Evolutionary conservation across 495 filamentous ascomycete species (phyloP).

Genomic region (Polyplosphaeria fusca): DNA sequence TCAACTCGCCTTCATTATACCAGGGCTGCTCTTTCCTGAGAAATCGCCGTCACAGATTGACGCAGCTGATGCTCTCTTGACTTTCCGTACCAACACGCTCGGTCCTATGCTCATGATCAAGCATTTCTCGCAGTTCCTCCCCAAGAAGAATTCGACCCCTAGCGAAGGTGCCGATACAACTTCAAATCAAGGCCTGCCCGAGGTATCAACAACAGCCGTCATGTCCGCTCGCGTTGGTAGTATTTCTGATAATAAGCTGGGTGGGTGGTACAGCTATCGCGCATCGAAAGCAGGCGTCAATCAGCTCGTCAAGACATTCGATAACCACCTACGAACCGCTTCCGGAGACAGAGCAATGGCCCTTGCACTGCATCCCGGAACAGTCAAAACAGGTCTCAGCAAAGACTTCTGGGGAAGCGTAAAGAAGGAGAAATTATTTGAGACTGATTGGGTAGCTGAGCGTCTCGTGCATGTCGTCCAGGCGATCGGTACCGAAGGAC

Average conservation of each 20-base stretch:
- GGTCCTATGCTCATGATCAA: constrained; percentile 75
- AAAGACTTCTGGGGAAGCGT: constrained; percentile 65
- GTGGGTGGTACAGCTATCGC: constrained; percentile 47
- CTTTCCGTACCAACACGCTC: constrained; percentile 66
- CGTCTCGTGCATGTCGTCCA: constrained; percentile 56
- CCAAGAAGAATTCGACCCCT: constrained; percentile 39
- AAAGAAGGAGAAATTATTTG: constrained; percentile 58
- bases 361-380: constrained; percentile 77
- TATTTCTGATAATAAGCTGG: constrained; percentile 54
- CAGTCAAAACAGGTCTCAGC: constrained; percentile 72
- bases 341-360: constrained; percentile 59
- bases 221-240: constrained; percentile 77
- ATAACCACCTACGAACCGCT: constrained; percentile 57
- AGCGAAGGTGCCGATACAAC: neutral
- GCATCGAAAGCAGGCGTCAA: constrained; percentile 56
- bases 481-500: constrained; percentile 22
- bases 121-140: constrained; percentile 65
- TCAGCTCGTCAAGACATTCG: constrained; percentile 66
- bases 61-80: constrained; percentile 54
- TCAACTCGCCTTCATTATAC: constrained; percentile 66
- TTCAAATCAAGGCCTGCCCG: constrained; percentile 6
- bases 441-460: constrained; percentile 58
- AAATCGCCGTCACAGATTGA: constrained; percentile 65
- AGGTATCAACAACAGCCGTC: constrained; percentile 56
- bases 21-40: constrained; percentile 72